Conservation (phyloP, 148 eudicot species). For the Diospyros lotus region DNA sequence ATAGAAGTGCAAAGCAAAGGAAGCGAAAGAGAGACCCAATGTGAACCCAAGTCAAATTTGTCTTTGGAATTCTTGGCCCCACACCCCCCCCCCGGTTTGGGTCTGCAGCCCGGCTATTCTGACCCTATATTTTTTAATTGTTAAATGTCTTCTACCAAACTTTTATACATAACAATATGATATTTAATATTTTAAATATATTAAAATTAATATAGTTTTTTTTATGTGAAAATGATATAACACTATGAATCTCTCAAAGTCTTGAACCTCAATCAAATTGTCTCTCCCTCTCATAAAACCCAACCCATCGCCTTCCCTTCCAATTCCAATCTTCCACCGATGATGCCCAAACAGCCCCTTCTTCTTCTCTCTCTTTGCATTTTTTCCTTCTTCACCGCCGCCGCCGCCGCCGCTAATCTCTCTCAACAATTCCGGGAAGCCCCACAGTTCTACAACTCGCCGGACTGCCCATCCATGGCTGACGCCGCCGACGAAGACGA, state of each 20-base stretch:
- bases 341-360: constrained; percentile 17
- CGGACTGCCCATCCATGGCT: constrained; percentile 31
- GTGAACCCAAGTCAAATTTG: too few species aligned
- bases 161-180: too few species aligned
- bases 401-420: not conserved
- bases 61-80: too few species aligned
- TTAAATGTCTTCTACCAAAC: too few species aligned
- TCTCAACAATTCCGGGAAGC: constrained; percentile 52
- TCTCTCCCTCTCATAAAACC: not conserved
- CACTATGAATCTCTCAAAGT: too few species aligned
- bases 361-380: not conserved
- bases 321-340: constrained; percentile 15
- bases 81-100: too few species aligned
- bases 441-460: constrained; percentile 69
- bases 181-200: too few species aligned
- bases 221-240: too few species aligned
- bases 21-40: too few species aligned
- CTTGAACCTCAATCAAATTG: constrained; percentile 9
- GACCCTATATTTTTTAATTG: too few species aligned
- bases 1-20: too few species aligned
- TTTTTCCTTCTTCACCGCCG: not conserved
- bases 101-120: too few species aligned
- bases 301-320: not conserved
- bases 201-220: not conserved
- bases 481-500: not conserved